These are phyloP conservation scores for Petrea volubilis DNA, from an alignment of 257 asterid species.

Conservation along the genomic window DNA sequence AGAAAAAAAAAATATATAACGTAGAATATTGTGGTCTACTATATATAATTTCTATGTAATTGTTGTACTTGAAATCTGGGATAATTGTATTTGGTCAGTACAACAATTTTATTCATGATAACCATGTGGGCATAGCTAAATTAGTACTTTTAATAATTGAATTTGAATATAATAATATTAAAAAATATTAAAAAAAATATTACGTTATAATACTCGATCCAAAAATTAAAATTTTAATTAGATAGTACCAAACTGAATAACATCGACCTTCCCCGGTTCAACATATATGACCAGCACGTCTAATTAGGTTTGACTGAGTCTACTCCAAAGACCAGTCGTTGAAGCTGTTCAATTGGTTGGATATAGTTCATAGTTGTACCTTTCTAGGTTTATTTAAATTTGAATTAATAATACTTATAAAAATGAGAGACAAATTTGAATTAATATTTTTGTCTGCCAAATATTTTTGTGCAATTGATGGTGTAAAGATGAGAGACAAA, in stretches of 20 bases:
- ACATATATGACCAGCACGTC: slow-evolving; percentile 36
- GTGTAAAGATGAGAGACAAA: too few relatives aligned
- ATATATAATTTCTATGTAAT: neutral
- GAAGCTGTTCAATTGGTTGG: neutral
- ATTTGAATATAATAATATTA: too few relatives aligned
- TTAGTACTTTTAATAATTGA: too few relatives aligned
- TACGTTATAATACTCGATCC: too few relatives aligned
- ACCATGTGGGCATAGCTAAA: too few relatives aligned
- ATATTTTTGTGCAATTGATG: neutral
- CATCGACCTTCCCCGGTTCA: too few relatives aligned
- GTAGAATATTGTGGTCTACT: neutral
- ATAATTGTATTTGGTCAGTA: neutral
- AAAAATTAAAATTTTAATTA: too few relatives aligned
- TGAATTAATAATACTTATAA: neutral
- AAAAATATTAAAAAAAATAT: too few relatives aligned
- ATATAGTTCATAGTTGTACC: slow-evolving; percentile 17
- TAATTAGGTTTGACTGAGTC: slow-evolving; percentile 28
- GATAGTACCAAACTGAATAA: too few relatives aligned
- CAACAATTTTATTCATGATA: too few relatives aligned
- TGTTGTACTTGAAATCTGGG: slow-evolving; percentile 2
- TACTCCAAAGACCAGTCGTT: slow-evolving; percentile 18
- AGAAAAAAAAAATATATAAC: neutral
- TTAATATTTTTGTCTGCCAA: neutral
- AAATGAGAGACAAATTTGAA: neutral
- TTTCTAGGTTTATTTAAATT: slow-evolving; percentile 3